Conservation (phyloP, 1,139 yeast species). For the Hyphopichia burtonii region DNA sequence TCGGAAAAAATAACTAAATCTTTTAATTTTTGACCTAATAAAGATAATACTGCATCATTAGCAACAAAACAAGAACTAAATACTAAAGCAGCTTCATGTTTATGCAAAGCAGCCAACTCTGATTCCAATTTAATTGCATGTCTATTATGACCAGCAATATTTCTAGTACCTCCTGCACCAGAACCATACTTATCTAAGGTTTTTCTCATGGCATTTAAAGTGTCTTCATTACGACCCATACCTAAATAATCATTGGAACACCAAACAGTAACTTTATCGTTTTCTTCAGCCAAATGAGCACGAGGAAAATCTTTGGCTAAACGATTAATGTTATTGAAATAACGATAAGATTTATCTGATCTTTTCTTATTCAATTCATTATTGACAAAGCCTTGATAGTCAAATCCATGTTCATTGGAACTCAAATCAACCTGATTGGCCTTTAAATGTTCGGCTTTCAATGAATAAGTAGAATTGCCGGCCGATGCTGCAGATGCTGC, state of each 20-base stretch:
- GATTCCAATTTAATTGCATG: slow-evolving; percentile 86
- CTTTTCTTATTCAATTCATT: slow-evolving; percentile 71
- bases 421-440: slow-evolving; percentile 28
- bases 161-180: slow-evolving; percentile 99
- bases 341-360: slow-evolving; percentile 88
- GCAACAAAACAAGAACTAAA: slow-evolving; percentile 96
- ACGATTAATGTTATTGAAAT: slow-evolving; percentile 94
- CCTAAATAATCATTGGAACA: slow-evolving; percentile 97
- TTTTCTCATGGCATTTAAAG: slow-evolving; percentile 71
- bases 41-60: slow-evolving; percentile 91
- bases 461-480: slow-evolving; percentile 34
- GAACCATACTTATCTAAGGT: slow-evolving; percentile 91
- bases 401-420: slow-evolving; percentile 52
- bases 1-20: slow-evolving; percentile 91
- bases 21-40: slow-evolving; percentile 87
- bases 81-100: slow-evolving; percentile 92
- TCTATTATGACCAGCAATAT: slow-evolving; percentile 94
- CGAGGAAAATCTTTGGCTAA: slow-evolving; percentile 89
- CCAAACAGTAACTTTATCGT: slow-evolving; percentile 95
- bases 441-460: slow-evolving; percentile 28
- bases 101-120: slow-evolving; percentile 85
- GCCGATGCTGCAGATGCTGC: slow-evolving; percentile 20
- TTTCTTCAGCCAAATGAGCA: slow-evolving; percentile 77
- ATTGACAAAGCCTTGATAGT: slow-evolving; percentile 63
- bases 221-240: slow-evolving; percentile 79